Evolutionary conservation across 257 asterid species (phyloP).

Genomic region (Misopates orontium): DNA sequence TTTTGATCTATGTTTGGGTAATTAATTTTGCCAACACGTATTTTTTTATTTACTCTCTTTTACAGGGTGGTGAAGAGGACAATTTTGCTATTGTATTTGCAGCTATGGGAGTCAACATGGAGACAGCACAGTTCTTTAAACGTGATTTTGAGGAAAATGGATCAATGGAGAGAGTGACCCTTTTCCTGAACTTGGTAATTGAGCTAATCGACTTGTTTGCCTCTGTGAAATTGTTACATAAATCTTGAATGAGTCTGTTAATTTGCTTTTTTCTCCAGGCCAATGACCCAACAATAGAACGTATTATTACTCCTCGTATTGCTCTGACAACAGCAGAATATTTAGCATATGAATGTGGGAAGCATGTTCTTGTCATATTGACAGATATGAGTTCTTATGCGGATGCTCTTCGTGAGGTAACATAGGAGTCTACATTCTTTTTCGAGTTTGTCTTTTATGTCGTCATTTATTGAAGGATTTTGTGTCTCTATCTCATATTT

Average conservation of each 20-base stretch:
- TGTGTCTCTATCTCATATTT: background rate
- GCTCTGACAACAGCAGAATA: constrained; percentile 98
- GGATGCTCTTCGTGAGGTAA: constrained; percentile 99
- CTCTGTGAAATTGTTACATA: background rate
- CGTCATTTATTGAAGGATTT: background rate
- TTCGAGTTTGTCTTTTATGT: background rate
- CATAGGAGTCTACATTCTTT: constrained; percentile 7
- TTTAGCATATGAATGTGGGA: constrained; percentile 94
- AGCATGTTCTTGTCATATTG: constrained; percentile 96
- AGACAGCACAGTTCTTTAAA: constrained; percentile 92
- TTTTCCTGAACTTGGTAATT: constrained; percentile 78
- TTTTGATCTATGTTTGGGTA: background rate
- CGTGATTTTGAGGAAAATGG: constrained; percentile 99
- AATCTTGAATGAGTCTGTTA: background rate
- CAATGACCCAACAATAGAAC: constrained; percentile 95
- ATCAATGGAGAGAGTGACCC: constrained; percentile 98
- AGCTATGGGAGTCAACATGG: constrained; percentile 98
- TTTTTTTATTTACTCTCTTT: constrained; percentile 32
- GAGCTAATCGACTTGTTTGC: background rate
- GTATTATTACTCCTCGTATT: constrained; percentile 94
- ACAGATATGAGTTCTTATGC: constrained; percentile 99
- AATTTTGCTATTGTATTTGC: constrained; percentile 96
- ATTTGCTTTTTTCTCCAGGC: constrained; percentile 50
- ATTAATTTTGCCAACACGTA: constrained; percentile 16
- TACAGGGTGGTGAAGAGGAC: constrained; percentile 81